phyloP scores from a whole-genome alignment of 2,329 filamentous ascomycete species.

The Zopfia rhizophila region DNA sequence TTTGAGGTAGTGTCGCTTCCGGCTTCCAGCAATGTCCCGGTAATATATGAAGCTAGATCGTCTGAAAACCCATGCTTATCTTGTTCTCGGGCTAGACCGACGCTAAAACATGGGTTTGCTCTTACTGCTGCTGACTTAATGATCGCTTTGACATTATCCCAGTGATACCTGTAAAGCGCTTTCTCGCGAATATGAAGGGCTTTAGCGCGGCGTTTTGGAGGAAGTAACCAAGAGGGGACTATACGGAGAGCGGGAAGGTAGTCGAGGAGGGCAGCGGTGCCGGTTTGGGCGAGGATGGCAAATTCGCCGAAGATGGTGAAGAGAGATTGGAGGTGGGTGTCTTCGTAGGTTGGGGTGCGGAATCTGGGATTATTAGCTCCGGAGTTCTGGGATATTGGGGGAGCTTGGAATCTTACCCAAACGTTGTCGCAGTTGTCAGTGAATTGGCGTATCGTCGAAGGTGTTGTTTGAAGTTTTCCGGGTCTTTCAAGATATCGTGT shows the following conservation, averaged over 20 bases:
- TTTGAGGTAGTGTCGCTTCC: constrained; percentile 27
- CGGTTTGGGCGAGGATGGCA: constrained; percentile 54
- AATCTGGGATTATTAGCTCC: constrained; percentile 19
- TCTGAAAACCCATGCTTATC: constrained; percentile 33
- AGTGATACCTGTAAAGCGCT: constrained; percentile 36
- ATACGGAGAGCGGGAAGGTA: constrained; percentile 57
- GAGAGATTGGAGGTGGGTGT: constrained; percentile 56
- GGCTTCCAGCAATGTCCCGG: constrained; percentile 26
- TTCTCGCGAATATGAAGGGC: constrained; percentile 57
- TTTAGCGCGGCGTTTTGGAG: constrained; percentile 53
- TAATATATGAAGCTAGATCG: constrained; percentile 24
- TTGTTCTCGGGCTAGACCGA: constrained; percentile 33
- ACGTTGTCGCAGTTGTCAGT: constrained; percentile 62
- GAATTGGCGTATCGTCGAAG: constrained; percentile 62
- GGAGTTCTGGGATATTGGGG: constrained; percentile 1
- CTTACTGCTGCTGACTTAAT: constrained; percentile 19
- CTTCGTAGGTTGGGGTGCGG: constrained; percentile 53
- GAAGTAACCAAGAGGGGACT: constrained; percentile 47
- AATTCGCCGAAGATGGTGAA: constrained; percentile 58
- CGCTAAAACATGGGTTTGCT: constrained; percentile 33
- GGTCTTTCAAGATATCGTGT: constrained; percentile 57
- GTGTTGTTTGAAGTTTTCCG: constrained; percentile 56
- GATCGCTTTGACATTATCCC: constrained; percentile 31
- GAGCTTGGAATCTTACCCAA: constrained; percentile 53
- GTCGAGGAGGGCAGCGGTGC: constrained; percentile 58